These are phyloP conservation scores for Phytophthora syringae DNA, from an alignment of 352 stramenopile genomes.

Conservation along the genomic window DNA sequence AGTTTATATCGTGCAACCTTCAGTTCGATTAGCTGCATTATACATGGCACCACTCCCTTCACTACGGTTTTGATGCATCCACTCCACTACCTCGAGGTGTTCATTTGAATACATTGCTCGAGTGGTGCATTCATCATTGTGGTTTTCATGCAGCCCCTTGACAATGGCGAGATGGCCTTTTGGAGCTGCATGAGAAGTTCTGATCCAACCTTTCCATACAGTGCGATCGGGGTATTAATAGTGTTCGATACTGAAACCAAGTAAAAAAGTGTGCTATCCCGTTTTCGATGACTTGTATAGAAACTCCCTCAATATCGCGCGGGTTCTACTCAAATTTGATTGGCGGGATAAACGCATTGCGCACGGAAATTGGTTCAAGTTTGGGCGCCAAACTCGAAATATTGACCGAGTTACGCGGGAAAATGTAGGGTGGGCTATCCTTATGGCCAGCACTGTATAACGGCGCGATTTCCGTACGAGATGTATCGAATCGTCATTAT, in stretches of 20 bases:
- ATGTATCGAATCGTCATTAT: background rate
- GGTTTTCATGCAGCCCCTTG: conserved; percentile 1
- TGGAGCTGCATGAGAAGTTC: background rate
- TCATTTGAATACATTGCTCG: conserved; percentile 1
- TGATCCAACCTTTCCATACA: background rate
- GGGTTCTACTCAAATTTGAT: no score
- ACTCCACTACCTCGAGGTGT: background rate
- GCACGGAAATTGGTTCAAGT: no score
- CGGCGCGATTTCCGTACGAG: no score
- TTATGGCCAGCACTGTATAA: no score
- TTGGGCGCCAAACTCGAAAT: no score
- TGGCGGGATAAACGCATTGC: no score
- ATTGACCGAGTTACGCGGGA: no score
- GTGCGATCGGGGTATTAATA: conserved; percentile 1
- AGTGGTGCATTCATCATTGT: background rate
- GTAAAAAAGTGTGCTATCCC: no score
- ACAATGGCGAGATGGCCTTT: background rate
- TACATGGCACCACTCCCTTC: conserved; percentile 2
- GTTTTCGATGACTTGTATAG: no score
- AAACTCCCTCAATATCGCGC: no score
- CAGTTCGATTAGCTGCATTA: background rate
- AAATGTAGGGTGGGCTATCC: no score
- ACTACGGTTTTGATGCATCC: background rate
- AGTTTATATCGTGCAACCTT: conserved; percentile 8
- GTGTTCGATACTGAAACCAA: no score